Evolutionary conservation across 257 asterid genomes (phyloP).

Genomic region (Nemophila menziesii): DNA sequence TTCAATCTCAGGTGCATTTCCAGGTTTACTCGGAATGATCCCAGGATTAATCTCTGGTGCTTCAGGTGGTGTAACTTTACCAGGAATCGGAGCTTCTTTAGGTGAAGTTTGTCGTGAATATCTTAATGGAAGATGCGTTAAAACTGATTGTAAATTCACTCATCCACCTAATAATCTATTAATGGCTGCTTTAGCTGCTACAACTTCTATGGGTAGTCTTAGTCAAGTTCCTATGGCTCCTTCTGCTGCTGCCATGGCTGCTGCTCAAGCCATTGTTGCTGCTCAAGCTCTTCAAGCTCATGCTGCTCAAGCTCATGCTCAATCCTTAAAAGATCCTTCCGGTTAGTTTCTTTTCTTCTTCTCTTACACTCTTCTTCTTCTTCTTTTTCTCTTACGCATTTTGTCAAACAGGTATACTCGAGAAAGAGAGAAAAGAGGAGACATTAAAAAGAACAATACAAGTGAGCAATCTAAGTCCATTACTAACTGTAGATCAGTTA

Average conservation of each 20-base stretch:
- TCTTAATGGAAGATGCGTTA: conserved; percentile 74
- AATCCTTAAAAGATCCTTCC: conserved; percentile 44
- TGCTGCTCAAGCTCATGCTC: conserved; percentile 65
- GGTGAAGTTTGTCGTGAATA: conserved; percentile 94
- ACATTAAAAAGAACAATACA: conserved; percentile 65
- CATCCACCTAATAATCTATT: conserved; percentile 88
- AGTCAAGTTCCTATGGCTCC: conserved; percentile 98
- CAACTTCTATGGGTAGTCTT: conserved; percentile 62
- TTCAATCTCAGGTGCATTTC: conserved; percentile 84
- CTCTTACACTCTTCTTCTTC: not conserved
- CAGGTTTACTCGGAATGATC: conserved; percentile 94
- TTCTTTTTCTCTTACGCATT: conserved; percentile 3
- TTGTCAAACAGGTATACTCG: conserved; percentile 38
- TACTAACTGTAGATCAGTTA: conserved; percentile 83
- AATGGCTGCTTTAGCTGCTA: conserved; percentile 77
- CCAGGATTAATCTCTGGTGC: conserved; percentile 90
- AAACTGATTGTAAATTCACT: conserved; percentile 64
- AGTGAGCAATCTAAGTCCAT: conserved; percentile 95
- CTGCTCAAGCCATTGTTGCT: conserved; percentile 99
- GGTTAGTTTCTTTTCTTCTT: conserved; percentile 14
- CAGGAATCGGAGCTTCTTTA: conserved; percentile 80
- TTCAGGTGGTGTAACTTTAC: conserved; percentile 82
- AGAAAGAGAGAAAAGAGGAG: conserved; percentile 44
- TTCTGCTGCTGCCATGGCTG: conserved; percentile 99
- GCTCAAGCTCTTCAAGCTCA: conserved; percentile 99